Conservation (phyloP, 441 rosid species). For the Jatropha multifida region DNA sequence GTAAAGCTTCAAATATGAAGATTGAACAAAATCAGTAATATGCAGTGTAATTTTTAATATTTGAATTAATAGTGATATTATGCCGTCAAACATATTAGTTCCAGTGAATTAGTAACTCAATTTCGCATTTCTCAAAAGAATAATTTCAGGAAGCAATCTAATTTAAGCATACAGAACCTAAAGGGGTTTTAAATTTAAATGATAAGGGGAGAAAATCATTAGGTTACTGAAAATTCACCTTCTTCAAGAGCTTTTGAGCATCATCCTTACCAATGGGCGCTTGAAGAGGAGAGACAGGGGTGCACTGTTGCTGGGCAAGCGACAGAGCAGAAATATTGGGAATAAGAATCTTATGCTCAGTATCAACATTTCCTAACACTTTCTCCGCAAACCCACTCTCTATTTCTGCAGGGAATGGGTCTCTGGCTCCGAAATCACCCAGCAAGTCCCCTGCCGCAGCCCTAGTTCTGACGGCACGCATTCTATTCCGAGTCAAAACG, state of each 20-base stretch:
- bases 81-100: neutral
- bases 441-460: slow-evolving; percentile 48
- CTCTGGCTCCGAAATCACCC: slow-evolving; percentile 88
- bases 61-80: neutral
- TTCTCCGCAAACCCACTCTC: slow-evolving; percentile 80
- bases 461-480: slow-evolving; percentile 20
- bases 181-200: neutral
- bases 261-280: slow-evolving; percentile 62
- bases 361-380: slow-evolving; percentile 60
- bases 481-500: slow-evolving; percentile 16
- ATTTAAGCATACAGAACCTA: neutral
- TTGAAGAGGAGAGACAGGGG: slow-evolving; percentile 65
- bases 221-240: slow-evolving; percentile 42
- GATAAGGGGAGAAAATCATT: neutral
- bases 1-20: neutral
- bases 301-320: slow-evolving; percentile 61
- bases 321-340: slow-evolving; percentile 71
- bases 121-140: neutral
- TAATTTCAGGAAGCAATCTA: neutral
- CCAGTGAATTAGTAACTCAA: neutral
- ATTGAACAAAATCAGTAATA: neutral
- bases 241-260: slow-evolving; percentile 56
- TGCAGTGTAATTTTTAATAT: neutral
- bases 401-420: slow-evolving; percentile 83
- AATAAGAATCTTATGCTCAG: slow-evolving; percentile 84